Percentiles rank a stretch among this genome's conserved stretches.
These are phyloP conservation scores for Candida michaelii DNA, from an alignment of 805 yeast species.

Conservation along the genomic window DNA sequence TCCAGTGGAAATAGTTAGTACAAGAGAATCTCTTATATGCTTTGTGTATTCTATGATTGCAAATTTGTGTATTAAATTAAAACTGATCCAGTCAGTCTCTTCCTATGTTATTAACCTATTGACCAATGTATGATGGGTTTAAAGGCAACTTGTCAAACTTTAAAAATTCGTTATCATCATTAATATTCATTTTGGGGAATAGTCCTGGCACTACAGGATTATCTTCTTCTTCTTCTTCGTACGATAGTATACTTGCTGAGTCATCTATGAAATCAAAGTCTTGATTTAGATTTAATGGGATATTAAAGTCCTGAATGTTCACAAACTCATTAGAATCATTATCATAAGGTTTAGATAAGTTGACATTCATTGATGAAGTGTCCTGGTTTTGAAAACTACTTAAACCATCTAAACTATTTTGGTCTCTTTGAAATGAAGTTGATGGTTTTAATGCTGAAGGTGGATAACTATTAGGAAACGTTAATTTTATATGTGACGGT, in stretches of 20 bases:
- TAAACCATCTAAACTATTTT: background rate
- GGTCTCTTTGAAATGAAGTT: background rate
- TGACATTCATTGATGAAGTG: too few species aligned
- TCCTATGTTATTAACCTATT: too few species aligned
- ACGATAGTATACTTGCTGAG: constrained; percentile 3
- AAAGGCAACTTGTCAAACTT: constrained; percentile 27
- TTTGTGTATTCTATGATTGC: too few species aligned
- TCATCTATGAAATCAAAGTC: constrained; percentile 6
- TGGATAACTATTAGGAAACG: constrained; percentile 7
- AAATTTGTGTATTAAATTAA: too few species aligned
- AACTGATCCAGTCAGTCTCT: too few species aligned
- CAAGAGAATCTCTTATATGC: too few species aligned
- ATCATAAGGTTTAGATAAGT: background rate
- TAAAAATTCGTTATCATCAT: constrained; percentile 25
- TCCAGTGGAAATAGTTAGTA: too few species aligned
- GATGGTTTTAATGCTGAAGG: background rate
- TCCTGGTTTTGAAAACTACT: too few species aligned
- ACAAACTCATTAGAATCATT: constrained; percentile 8
- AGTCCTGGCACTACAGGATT: constrained; percentile 38
- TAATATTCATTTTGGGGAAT: constrained; percentile 33
- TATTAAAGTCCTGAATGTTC: constrained; percentile 9
- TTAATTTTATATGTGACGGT: background rate
- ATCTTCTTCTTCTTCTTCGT: constrained; percentile 8
- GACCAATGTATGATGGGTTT: constrained; percentile 25
- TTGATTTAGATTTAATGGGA: constrained; percentile 7